These are phyloP conservation scores for Persicaria tinctoria DNA, from an alignment of 148 eudicot genomes.

Conservation along the genomic window DNA sequence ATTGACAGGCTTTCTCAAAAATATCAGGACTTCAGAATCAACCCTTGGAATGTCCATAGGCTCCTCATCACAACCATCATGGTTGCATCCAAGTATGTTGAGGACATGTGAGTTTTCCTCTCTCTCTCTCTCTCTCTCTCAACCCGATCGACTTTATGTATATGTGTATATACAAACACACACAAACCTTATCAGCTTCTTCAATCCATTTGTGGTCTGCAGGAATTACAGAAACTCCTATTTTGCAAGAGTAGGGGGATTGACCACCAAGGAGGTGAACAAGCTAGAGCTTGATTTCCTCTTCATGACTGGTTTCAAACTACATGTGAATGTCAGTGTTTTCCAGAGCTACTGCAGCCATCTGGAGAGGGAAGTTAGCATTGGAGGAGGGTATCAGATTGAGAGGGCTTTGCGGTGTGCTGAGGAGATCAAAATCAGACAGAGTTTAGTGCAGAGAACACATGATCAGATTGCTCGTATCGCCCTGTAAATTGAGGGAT, in stretches of 20 bases:
- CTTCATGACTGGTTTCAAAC: slow-evolving; percentile 72
- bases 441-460: slow-evolving; percentile 27
- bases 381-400: slow-evolving; percentile 92
- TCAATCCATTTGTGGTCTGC: slow-evolving; percentile 8
- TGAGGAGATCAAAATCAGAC: slow-evolving; percentile 70
- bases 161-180: not conserved
- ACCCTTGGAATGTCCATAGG: slow-evolving; percentile 73
- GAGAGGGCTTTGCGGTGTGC: slow-evolving; percentile 90
- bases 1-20: slow-evolving; percentile 72
- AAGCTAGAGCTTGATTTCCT: slow-evolving; percentile 72
- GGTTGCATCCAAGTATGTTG: slow-evolving; percentile 93
- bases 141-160: not conserved
- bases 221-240: slow-evolving; percentile 92
- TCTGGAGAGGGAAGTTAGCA: slow-evolving; percentile 88
- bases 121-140: not conserved
- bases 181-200: no score
- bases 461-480: slow-evolving; percentile 43
- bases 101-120: slow-evolving; percentile 59
- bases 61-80: slow-evolving; percentile 86
- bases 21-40: slow-evolving; percentile 59
- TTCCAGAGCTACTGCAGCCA: slow-evolving; percentile 88
- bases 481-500: slow-evolving; percentile 27
- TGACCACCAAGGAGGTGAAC: slow-evolving; percentile 76
- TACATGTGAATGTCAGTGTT: slow-evolving; percentile 95
- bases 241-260: slow-evolving; percentile 87